Evolutionary conservation across 306 rosid species (phyloP).

Genomic region (Astragalus membranaceus): DNA sequence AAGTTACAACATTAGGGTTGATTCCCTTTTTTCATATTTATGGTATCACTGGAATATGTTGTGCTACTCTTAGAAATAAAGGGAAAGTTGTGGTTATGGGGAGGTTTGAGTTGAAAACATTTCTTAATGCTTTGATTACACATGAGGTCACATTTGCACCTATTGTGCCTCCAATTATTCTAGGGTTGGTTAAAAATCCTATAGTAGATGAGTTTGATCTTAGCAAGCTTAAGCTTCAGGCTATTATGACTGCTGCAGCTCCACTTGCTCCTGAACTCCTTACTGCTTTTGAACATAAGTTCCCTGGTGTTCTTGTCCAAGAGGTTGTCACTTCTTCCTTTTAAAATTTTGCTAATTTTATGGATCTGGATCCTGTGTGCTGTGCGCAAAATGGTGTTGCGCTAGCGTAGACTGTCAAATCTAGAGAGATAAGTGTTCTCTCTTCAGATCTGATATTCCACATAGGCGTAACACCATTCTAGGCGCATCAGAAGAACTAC

Average conservation of each 20-base stretch:
- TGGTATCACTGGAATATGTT: constrained; percentile 91
- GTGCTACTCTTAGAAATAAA: constrained; percentile 71
- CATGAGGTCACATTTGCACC: constrained; percentile 86
- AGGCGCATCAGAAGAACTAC: too few relatives aligned
- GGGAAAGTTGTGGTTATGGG: constrained; percentile 93
- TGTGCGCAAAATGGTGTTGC: too few relatives aligned
- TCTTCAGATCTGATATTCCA: too few relatives aligned
- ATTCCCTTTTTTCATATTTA: constrained; percentile 90
- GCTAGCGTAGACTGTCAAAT: too few relatives aligned
- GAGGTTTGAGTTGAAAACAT: constrained; percentile 62
- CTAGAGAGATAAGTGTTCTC: too few relatives aligned
- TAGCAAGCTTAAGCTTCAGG: constrained; percentile 67
- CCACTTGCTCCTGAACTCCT: constrained; percentile 88
- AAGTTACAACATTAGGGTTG: constrained; percentile 65
- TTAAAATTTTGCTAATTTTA: not conserved
- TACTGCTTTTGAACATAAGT: constrained; percentile 61
- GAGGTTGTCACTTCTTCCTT: constrained; percentile 37
- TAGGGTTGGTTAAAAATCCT: constrained; percentile 74
- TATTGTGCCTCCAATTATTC: constrained; percentile 86
- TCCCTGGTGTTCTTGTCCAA: constrained; percentile 71
- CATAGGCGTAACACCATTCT: too few relatives aligned
- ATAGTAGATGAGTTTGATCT: constrained; percentile 78
- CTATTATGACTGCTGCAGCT: constrained; percentile 88
- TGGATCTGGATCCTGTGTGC: too few relatives aligned
- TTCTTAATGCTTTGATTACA: constrained; percentile 58